A percentile compares a stretch with the other conserved stretches of the same genome.
Conservation (phyloP, 225 moss, liverwort and hornwort species). For the Pleurozium schreberi region DNA sequence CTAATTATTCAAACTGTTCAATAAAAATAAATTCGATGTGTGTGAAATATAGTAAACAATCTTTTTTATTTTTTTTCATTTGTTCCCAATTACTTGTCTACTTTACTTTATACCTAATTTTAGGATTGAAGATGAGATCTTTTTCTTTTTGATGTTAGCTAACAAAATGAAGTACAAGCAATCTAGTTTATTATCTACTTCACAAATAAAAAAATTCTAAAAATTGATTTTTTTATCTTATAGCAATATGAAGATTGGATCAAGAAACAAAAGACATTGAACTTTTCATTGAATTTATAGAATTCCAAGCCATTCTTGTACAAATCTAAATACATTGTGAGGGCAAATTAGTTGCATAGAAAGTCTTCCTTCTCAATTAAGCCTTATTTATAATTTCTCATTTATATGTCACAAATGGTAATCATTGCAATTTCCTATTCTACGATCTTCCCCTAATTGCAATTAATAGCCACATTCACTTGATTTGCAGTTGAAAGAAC, state of each 20-base stretch:
- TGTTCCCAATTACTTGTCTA: background rate
- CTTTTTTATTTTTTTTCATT: no score
- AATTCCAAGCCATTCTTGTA: background rate
- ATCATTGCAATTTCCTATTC: background rate
- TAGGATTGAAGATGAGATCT: background rate
- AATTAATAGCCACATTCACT: background rate
- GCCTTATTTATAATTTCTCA: no score
- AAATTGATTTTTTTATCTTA: background rate
- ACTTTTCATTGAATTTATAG: background rate
- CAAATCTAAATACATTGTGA: background rate
- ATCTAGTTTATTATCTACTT: background rate
- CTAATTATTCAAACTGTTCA: background rate
- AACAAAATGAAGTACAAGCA: background rate
- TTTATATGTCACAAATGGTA: fast-evolving
- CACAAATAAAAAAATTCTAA: background rate
- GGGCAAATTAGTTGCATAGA: background rate
- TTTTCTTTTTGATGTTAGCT: background rate
- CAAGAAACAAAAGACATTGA: background rate
- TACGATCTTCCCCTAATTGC: background rate
- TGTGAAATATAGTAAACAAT: no score
- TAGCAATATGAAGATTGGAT: background rate
- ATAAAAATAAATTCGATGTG: no score
- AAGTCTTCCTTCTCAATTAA: background rate
- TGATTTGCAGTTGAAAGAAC: background rate
- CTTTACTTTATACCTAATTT: fast-evolving